These are phyloP conservation scores for Hortiboletus campestris DNA, from an alignment of 768 basidiomycete genomes.

Conservation along the genomic window DNA sequence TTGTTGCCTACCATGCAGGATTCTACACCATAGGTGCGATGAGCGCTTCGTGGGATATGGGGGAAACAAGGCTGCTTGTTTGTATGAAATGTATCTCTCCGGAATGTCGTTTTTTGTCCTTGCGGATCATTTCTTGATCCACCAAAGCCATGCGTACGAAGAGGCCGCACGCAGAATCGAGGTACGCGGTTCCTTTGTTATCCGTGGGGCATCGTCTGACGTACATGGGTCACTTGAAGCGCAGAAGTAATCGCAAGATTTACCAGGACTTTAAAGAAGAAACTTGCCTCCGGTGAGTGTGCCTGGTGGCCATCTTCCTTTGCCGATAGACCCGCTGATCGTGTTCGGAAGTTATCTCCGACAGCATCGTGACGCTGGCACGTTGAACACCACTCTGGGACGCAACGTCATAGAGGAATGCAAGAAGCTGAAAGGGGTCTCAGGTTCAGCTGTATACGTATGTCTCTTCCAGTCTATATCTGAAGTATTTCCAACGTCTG, in stretches of 20 bases:
- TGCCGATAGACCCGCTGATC: neutral
- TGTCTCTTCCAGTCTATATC: neutral
- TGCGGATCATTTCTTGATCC: conserved; percentile 84
- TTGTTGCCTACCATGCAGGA: neutral
- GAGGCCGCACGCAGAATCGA: conserved; percentile 70
- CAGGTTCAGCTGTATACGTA: conserved; percentile 34
- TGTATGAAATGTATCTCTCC: conserved; percentile 87
- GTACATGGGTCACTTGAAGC: conserved; percentile 37
- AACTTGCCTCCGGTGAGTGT: conserved; percentile 56
- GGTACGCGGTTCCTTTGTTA: conserved; percentile 36
- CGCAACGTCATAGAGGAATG: conserved; percentile 61
- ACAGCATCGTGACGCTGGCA: conserved; percentile 49
- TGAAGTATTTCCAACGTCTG: neutral
- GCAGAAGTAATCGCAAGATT: conserved; percentile 72
- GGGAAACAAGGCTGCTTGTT: conserved; percentile 89
- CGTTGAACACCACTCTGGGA: conserved; percentile 49
- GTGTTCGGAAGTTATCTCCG: conserved; percentile 54
- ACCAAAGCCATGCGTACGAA: conserved; percentile 83
- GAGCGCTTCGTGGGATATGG: conserved; percentile 91
- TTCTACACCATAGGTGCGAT: conserved; percentile 66
- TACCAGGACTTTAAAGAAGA: conserved; percentile 81
- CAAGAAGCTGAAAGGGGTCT: conserved; percentile 54
- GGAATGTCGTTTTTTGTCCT: conserved; percentile 84
- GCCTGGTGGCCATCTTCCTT: neutral
- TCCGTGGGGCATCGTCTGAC: neutral